Conservation (phyloP, 1,284 basidiomycete species). For the Rhodotorula sp. region DNA sequence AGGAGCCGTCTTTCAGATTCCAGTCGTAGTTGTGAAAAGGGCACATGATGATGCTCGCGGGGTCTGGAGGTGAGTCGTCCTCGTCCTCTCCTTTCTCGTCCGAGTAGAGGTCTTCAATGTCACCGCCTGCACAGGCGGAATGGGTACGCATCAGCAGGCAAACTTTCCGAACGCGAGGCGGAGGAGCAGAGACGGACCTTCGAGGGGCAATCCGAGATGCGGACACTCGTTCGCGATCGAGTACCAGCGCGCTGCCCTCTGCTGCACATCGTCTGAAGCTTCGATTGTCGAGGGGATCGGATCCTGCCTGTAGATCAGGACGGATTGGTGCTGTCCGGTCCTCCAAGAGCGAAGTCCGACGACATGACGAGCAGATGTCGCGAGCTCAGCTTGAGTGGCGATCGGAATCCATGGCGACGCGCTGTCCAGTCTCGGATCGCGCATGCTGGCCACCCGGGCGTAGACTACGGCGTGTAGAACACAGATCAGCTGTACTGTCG, state of each 20-base stretch:
- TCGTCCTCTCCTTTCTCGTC: neutral
- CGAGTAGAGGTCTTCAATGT: constrained; percentile 31
- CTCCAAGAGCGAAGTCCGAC: constrained; percentile 18
- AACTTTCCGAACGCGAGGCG: neutral
- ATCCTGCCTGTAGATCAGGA: constrained; percentile 24
- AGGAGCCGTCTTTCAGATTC: constrained; percentile 66
- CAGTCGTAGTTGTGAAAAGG: constrained; percentile 77
- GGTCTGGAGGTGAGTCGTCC: neutral
- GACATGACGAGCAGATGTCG: constrained; percentile 11
- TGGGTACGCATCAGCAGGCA: neutral
- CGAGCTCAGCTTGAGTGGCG: neutral
- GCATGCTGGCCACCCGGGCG: neutral
- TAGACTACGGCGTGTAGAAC: neutral
- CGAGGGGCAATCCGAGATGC: constrained; percentile 30
- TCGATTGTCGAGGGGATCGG: neutral
- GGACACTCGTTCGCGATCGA: constrained; percentile 30
- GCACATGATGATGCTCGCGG: constrained; percentile 59
- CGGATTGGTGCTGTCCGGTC: constrained; percentile 1
- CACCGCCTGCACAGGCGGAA: constrained; percentile 7
- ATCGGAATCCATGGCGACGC: neutral
- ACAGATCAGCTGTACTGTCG: neutral
- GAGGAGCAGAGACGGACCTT: constrained; percentile 6
- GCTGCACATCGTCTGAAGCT: neutral
- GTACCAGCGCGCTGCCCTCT: neutral
- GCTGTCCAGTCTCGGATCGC: neutral